Evolutionary conservation across 2,329 filamentous ascomycete species (phyloP).

Genomic region (Hypoxylon sp.): DNA sequence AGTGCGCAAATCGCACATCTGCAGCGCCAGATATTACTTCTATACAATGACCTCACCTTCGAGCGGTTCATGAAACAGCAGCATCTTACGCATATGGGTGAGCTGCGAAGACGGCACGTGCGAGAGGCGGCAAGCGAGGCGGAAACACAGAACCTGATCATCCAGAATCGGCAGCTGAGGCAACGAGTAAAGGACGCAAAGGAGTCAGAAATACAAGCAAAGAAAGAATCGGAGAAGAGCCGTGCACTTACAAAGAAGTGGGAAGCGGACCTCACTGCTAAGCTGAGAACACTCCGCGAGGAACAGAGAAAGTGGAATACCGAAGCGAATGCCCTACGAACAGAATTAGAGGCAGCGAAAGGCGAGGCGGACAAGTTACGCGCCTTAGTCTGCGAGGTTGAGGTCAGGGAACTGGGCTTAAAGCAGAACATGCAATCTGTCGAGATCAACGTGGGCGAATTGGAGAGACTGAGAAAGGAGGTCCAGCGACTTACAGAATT

Average conservation of each 20-base stretch:
- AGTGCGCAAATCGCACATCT: constrained; percentile 58
- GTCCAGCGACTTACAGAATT: constrained; percentile 67
- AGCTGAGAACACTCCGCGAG: constrained; percentile 71
- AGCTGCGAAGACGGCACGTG: constrained; percentile 76
- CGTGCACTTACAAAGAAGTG: constrained; percentile 79
- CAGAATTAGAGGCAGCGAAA: constrained; percentile 64
- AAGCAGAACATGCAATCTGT: constrained; percentile 71
- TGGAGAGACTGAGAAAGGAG: constrained; percentile 66
- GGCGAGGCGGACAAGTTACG: constrained; percentile 71
- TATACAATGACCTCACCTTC: constrained; percentile 83
- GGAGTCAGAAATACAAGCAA: constrained; percentile 72
- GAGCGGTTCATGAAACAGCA: constrained; percentile 86
- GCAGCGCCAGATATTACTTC: constrained; percentile 75
- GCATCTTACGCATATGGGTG: constrained; percentile 81
- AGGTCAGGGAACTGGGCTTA: constrained; percentile 71
- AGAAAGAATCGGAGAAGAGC: constrained; percentile 75
- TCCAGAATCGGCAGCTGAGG: constrained; percentile 77
- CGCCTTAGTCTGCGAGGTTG: constrained; percentile 70
- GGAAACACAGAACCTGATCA: constrained; percentile 81
- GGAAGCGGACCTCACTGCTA: constrained; percentile 74
- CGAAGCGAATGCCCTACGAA: constrained; percentile 64
- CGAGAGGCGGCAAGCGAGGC: constrained; percentile 80
- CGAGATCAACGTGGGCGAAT: constrained; percentile 66
- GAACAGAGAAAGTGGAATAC: constrained; percentile 71
- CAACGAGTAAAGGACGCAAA: constrained; percentile 77